Evolutionary conservation across 345 rosid species (phyloP).

Genomic region (Citrus glauca): DNA sequence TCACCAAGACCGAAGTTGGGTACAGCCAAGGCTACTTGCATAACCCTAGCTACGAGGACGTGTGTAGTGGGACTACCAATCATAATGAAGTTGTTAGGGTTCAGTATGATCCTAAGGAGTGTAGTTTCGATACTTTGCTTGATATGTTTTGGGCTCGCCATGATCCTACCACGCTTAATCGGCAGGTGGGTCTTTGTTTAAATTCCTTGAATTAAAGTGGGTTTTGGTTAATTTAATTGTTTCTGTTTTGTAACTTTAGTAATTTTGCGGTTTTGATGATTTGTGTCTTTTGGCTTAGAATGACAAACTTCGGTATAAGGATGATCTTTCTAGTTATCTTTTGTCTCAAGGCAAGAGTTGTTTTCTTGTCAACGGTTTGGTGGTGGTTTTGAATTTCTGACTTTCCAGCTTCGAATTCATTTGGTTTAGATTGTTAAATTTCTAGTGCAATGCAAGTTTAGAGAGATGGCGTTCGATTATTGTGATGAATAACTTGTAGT

Average conservation of each 20-base stretch:
- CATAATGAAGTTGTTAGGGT: constrained; percentile 86
- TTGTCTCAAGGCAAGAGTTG: neutral
- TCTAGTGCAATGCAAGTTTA: neutral
- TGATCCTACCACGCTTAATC: constrained; percentile 90
- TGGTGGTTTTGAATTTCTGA: neutral
- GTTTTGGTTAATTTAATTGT: neutral
- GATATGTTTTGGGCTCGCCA: constrained; percentile 85
- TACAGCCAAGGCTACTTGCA: constrained; percentile 59
- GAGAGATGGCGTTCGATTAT: neutral
- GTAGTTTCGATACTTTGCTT: constrained; percentile 63
- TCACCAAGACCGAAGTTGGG: constrained; percentile 84
- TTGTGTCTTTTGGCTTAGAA: neutral
- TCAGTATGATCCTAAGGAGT: constrained; percentile 78
- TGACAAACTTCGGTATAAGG: neutral
- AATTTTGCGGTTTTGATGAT: neutral
- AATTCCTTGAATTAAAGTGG: neutral
- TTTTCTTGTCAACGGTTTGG: neutral
- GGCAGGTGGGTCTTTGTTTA: constrained; percentile 54
- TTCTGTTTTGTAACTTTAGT: neutral
- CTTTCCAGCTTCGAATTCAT: neutral
- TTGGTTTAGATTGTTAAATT: neutral
- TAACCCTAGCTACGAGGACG: constrained; percentile 74
- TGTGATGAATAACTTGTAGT: neutral
- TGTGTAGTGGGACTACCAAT: constrained; percentile 65
- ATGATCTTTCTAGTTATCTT: neutral